Conservation (phyloP, 2,329 filamentous ascomycete genomes). For the Endoconidiophora polonica region DNA sequence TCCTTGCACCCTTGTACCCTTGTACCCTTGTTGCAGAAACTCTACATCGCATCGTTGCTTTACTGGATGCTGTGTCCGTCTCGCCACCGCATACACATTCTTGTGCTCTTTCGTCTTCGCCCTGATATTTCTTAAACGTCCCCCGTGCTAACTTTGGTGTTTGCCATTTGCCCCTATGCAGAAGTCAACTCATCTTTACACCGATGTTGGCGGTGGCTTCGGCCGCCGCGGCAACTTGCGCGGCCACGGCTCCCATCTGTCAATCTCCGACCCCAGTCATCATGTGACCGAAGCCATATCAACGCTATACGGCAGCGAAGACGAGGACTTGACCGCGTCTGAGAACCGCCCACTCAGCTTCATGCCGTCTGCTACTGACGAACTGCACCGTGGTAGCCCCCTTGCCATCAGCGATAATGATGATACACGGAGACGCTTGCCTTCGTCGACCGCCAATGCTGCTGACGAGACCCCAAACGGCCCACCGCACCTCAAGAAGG, state of each 20-base stretch:
- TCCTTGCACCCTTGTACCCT: too few species aligned
- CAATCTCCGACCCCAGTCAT: constrained; percentile 74
- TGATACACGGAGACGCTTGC: constrained; percentile 26
- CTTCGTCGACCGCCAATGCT: constrained; percentile 31
- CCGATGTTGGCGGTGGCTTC: constrained; percentile 39
- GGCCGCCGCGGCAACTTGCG: constrained; percentile 27
- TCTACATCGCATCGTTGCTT: not conserved
- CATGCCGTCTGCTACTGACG: constrained; percentile 23
- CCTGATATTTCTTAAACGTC: not conserved
- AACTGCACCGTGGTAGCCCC: constrained; percentile 15
- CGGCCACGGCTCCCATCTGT: constrained; percentile 40
- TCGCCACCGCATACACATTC: constrained; percentile 1
- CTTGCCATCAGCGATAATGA: constrained; percentile 17
- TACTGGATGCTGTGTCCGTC: not conserved
- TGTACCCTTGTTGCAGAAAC: not conserved
- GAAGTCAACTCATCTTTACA: constrained; percentile 41
- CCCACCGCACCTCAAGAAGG: constrained; percentile 23
- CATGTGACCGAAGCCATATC: constrained; percentile 91
- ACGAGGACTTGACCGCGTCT: constrained; percentile 40
- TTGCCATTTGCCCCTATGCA: constrained; percentile 18
- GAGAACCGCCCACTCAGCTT: constrained; percentile 55
- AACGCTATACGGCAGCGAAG: constrained; percentile 69
- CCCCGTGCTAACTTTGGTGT: constrained; percentile 13
- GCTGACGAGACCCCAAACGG: constrained; percentile 15
- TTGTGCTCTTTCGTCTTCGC: not conserved